Percentiles rank a stretch among this genome's conserved stretches.
Conservation (phyloP, 176 grass and related monocot species). For the Otatea glauca region DNA sequence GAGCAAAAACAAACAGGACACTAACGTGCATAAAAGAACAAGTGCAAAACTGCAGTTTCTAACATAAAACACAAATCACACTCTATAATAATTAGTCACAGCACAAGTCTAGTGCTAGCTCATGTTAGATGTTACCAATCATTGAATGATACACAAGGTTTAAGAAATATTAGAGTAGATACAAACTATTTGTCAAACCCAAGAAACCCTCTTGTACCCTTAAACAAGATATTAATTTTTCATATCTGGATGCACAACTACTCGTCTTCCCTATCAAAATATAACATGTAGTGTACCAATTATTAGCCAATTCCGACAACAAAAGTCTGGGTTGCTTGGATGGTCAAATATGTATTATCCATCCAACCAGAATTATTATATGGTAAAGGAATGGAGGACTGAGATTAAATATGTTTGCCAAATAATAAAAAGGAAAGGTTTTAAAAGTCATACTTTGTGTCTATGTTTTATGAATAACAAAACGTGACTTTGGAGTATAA, state of each 20-base stretch:
- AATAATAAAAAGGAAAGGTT: neutral
- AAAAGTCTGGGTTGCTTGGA: neutral
- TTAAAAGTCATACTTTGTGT: neutral
- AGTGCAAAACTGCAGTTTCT: neutral
- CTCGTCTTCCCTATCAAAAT: neutral
- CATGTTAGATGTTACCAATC: neutral
- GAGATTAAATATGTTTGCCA: neutral
- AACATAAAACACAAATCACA: neutral
- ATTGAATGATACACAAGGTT: neutral
- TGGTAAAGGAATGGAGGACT: neutral
- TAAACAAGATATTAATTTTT: neutral
- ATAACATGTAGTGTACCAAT: neutral
- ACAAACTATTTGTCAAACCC: neutral
- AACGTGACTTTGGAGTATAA: neutral
- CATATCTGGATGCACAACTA: neutral
- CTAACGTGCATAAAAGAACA: slow-evolving; percentile 8
- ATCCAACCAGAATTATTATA: neutral
- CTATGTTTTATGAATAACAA: neutral
- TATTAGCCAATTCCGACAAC: neutral
- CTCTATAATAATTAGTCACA: neutral
- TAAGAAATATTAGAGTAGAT: neutral
- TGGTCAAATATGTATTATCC: neutral
- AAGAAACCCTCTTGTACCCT: neutral
- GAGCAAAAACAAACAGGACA: slow-evolving; percentile 7
- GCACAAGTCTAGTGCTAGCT: neutral